Percentiles rank a stretch among this genome's conserved stretches.
Evolutionary conservation across 371 early-diverging fungal species (phyloP).

Genomic region (Mortierella sp.): DNA sequence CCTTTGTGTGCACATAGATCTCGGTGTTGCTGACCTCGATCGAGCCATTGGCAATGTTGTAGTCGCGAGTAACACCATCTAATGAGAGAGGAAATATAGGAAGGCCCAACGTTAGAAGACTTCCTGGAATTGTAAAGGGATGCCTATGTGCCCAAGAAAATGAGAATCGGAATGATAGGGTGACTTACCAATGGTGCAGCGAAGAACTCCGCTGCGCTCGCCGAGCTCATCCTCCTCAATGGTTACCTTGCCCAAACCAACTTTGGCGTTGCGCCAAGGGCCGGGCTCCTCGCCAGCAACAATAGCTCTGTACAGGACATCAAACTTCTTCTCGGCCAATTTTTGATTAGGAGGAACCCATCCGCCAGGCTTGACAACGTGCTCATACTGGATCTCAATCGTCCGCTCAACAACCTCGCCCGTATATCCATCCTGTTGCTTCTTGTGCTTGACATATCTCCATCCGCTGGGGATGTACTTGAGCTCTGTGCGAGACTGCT

Average conservation of each 20-base stretch:
- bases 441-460: constrained; percentile 71
- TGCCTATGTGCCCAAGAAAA: not conserved
- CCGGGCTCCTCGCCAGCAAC: constrained; percentile 44
- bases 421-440: constrained; percentile 59
- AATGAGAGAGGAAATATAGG: not conserved
- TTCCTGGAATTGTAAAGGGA: not conserved
- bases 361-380: constrained; percentile 56
- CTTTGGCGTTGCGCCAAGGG: constrained; percentile 50
- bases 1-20: constrained; percentile 70
- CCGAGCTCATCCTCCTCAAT: constrained; percentile 56
- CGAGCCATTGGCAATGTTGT: constrained; percentile 69
- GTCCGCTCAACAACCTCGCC: constrained; percentile 59
- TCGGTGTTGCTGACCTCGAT: constrained; percentile 61
- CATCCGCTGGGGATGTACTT: constrained; percentile 69
- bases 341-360: constrained; percentile 60
- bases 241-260: constrained; percentile 45
- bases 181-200: constrained; percentile 65
- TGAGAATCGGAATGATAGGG: not conserved
- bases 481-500: constrained; percentile 64
- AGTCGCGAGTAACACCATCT: constrained; percentile 69
- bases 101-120: not conserved
- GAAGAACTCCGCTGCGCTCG: constrained; percentile 60
- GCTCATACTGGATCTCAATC: constrained; percentile 64
- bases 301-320: constrained; percentile 47
- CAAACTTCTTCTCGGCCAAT: constrained; percentile 56